Evolutionary conservation across 371 early-diverging fungal species (phyloP), one percentile per base, ranked within the genome.

Genomic region (Mucor lusitanicus): DNA sequence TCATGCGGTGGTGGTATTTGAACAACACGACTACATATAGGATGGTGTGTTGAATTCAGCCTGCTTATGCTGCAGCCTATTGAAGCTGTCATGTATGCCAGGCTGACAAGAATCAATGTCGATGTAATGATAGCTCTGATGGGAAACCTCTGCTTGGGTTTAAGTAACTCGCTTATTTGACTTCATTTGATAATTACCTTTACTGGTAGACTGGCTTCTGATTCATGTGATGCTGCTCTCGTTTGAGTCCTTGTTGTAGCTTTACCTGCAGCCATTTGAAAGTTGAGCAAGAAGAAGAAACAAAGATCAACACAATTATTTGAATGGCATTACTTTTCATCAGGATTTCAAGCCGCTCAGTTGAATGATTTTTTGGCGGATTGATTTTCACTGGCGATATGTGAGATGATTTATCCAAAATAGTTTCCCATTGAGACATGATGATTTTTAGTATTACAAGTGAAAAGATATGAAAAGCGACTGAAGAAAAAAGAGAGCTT

Each of bases 351-450:
- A 50, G 50, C 12, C 63, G 63, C 23, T 63, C 53, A 15, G 39
- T 39, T 9, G 63, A 63, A 13, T 63, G 25, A 17, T 63, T 53
- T 53, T 63, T 63, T 15, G 39, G 50, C 15, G 27, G 37, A 25
- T 13, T 32, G 2, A 35, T 25, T 53, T 35, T 50, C 9, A 50
- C 53, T 5, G 50, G 63, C 25, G 63, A 63, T 53, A 63, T 63
- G 54, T 63, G 54, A n/a, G 63, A 50, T 12, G 63, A 63, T n/a
- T 25, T 33, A 37, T 63, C 63, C 19, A 50, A 39, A 37, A 63
- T 63, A 27, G 63, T 63, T 64, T 64, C 64, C 57, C 57, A 64
- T 42, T 64, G 33, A 42, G 55, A 19, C 57, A 64, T 54, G 12
- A 50, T 62, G 0, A 0, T 50, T 23, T 23, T 50, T 37, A 37